Evolutionary conservation across 2,329 filamentous ascomycete genomes (phyloP).

Genomic region (Colletotrichum coccodes): DNA sequence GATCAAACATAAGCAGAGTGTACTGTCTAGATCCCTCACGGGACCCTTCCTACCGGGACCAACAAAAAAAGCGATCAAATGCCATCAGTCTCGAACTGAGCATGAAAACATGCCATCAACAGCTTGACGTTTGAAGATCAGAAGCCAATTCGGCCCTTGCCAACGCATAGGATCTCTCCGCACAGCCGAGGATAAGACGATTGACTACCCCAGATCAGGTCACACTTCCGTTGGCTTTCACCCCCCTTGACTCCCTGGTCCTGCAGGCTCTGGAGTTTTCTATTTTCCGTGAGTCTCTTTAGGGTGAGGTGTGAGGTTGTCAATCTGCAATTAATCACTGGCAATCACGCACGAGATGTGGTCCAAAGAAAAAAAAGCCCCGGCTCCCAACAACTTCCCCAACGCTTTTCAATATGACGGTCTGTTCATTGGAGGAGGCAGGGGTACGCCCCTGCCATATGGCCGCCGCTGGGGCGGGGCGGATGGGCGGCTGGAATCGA

Average conservation of each 20-base stretch:
- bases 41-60: not conserved
- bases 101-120: conserved; percentile 21
- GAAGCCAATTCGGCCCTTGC: conserved; percentile 22
- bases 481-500: conserved; percentile 24
- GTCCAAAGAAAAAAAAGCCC: conserved; percentile 25
- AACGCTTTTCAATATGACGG: conserved; percentile 30
- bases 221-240: conserved; percentile 26
- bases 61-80: conserved; percentile 22
- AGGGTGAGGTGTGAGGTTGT: conserved; percentile 23
- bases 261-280: conserved; percentile 10
- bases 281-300: not conserved
- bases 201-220: conserved; percentile 24
- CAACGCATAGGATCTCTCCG: conserved; percentile 7
- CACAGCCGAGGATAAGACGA: conserved; percentile 33
- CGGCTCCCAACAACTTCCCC: conserved; percentile 32
- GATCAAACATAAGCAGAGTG: conserved; percentile 4
- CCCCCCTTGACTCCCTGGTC: conserved; percentile 1
- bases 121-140: conserved; percentile 11
- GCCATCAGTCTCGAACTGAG: conserved; percentile 8
- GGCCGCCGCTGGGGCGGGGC: conserved; percentile 26
- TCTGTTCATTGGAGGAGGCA: conserved; percentile 20
- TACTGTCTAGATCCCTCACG: not conserved
- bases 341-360: conserved; percentile 25
- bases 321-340: conserved; percentile 30
- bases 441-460: conserved; percentile 24